A percentile compares a stretch with the other conserved stretches of the same genome.
These are phyloP conservation scores for Kwoniella shivajii DNA, from an alignment of 1,284 basidiomycete genomes.

Conservation along the genomic window DNA sequence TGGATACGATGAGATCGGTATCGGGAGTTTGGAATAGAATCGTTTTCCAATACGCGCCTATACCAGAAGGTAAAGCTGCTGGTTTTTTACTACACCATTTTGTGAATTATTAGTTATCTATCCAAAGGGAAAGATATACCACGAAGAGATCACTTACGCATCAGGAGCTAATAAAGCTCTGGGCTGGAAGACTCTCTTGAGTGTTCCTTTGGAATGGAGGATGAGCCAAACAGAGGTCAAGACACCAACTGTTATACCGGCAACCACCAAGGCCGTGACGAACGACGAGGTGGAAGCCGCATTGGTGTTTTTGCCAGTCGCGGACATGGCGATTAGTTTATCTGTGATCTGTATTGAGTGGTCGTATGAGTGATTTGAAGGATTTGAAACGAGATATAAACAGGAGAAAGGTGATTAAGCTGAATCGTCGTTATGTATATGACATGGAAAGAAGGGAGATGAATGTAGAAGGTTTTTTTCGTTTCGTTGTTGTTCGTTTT, in stretches of 20 bases:
- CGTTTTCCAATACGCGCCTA: conserved; percentile 42
- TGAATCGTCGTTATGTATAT: too few species aligned
- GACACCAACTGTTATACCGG: conserved; percentile 44
- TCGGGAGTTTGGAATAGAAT: conserved; percentile 42
- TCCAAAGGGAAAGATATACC: background rate
- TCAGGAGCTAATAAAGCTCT: conserved; percentile 44
- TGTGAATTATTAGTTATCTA: background rate
- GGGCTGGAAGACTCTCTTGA: conserved; percentile 47
- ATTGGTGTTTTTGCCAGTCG: conserved; percentile 38
- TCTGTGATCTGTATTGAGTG: background rate
- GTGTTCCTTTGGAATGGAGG: conserved; percentile 36
- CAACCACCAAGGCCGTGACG: conserved; percentile 50
- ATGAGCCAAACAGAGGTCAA: conserved; percentile 41
- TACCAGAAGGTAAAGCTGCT: conserved; percentile 27
- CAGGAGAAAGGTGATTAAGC: too few species aligned
- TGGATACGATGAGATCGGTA: conserved; percentile 58
- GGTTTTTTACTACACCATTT: conserved; percentile 34
- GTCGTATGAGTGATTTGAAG: too few species aligned
- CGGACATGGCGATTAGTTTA: conserved; percentile 46
- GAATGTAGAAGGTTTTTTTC: background rate
- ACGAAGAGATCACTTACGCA: conserved; percentile 27
- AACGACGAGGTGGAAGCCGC: conserved; percentile 43
- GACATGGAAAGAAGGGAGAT: too few species aligned
- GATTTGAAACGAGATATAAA: too few species aligned
- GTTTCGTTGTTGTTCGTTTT: background rate